Conservation (phyloP, 768 basidiomycete species). For the Russula sp. region DNA sequence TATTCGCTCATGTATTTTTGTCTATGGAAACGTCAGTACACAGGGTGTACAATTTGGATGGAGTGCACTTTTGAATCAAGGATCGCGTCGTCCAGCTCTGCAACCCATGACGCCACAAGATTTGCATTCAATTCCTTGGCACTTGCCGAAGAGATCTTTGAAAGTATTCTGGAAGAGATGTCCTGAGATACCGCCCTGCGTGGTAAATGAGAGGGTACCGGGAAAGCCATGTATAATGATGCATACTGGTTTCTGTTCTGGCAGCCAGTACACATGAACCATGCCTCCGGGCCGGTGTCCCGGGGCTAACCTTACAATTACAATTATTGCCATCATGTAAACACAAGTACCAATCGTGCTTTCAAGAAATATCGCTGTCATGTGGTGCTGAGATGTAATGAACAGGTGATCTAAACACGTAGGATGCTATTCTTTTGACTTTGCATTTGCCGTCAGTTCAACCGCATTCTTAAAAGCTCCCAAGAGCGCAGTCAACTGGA, state of each 20-base stretch:
- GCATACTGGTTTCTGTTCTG: neutral
- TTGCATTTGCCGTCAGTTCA: slow-evolving; percentile 52
- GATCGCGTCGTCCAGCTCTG: slow-evolving; percentile 67
- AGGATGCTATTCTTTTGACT: slow-evolving; percentile 16
- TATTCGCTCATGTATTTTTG: slow-evolving; percentile 66
- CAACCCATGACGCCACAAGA: slow-evolving; percentile 61
- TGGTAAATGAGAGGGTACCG: slow-evolving; percentile 66
- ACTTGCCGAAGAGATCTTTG: slow-evolving; percentile 58
- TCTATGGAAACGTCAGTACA: slow-evolving; percentile 31
- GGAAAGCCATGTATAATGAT: slow-evolving; percentile 54
- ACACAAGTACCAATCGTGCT: neutral
- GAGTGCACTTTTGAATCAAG: slow-evolving; percentile 54
- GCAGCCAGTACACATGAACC: neutral
- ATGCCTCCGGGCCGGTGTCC: neutral
- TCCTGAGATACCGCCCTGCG: slow-evolving; percentile 52
- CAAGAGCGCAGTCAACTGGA: slow-evolving; percentile 86
- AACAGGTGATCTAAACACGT: slow-evolving; percentile 8
- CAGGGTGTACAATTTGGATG: neutral
- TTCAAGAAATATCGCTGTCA: neutral
- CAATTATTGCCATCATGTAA: neutral
- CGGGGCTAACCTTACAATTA: neutral
- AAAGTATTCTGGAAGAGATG: slow-evolving; percentile 63
- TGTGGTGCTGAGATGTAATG: neutral
- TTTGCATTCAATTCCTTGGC: slow-evolving; percentile 49
- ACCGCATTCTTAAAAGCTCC: slow-evolving; percentile 93